Conservation (phyloP, 192 early-diverging fungal genomes). For the Mortierella claussenii region DNA sequence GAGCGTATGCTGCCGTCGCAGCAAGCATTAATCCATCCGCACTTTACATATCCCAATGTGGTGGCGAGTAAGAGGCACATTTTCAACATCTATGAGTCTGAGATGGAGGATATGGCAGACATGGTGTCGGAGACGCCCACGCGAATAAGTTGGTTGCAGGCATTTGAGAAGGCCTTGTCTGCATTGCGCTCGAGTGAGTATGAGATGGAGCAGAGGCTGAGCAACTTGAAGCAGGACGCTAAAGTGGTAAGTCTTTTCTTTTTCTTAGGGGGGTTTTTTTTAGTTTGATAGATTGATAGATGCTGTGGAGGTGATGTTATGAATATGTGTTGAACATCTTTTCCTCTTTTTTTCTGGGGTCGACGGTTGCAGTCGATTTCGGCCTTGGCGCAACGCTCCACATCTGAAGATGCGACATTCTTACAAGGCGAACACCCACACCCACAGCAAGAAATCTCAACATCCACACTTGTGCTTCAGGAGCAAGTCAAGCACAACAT, state of each 20-base stretch:
- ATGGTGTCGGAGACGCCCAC: slow-evolving; percentile 19
- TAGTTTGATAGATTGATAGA: neutral
- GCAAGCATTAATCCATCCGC: neutral
- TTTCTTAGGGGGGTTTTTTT: slow-evolving; percentile 5
- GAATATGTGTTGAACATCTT: neutral
- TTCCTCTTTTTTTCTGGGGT: neutral
- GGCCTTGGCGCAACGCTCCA: slow-evolving; percentile 8
- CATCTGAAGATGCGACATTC: slow-evolving; percentile 4
- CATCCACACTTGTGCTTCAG: neutral
- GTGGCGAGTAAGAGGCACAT: slow-evolving; percentile 29
- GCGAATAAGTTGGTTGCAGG: slow-evolving; percentile 28
- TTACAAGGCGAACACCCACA: neutral
- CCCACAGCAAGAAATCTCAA: neutral
- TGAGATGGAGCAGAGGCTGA: no score
- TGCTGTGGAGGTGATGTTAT: neutral
- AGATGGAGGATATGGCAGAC: slow-evolving; percentile 39
- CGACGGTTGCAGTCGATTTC: slow-evolving; percentile 13
- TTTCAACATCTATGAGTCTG: slow-evolving; percentile 48
- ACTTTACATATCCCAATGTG: slow-evolving; percentile 19
- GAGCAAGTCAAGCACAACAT: slow-evolving; percentile 36
- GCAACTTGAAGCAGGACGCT: neutral
- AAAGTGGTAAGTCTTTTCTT: slow-evolving; percentile 8
- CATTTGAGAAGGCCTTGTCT: slow-evolving; percentile 20
- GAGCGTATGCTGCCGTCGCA: no score
- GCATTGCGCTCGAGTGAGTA: slow-evolving; percentile 6